phyloP scores from a whole-genome alignment of 2,329 filamentous ascomycete genomes.

The Phaeosphaeriaceae sp. region DNA sequence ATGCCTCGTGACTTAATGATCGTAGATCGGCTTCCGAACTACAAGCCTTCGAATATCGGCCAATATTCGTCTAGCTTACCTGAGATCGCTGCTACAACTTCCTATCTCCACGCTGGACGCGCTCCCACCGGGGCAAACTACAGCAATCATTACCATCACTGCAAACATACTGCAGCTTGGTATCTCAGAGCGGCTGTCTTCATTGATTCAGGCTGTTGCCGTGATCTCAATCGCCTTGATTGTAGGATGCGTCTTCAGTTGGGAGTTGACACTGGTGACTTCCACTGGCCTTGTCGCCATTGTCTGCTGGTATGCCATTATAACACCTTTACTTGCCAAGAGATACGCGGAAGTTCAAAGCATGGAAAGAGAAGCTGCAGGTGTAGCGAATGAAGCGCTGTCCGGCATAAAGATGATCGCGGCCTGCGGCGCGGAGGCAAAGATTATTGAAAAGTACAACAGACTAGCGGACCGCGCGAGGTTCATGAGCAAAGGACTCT shows the following conservation, averaged over 20 bases:
- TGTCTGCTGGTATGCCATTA: conserved; percentile 25
- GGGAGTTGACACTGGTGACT: conserved; percentile 36
- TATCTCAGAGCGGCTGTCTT: conserved; percentile 36
- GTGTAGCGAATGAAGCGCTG: conserved; percentile 23
- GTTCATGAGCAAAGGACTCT: conserved; percentile 18
- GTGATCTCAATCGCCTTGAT: conserved; percentile 29
- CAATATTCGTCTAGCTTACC: conserved; percentile 31
- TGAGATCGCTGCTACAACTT: conserved; percentile 29
- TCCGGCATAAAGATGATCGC: conserved; percentile 31
- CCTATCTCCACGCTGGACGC: conserved; percentile 34
- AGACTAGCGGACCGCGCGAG: conserved; percentile 12
- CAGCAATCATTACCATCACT: conserved; percentile 36
- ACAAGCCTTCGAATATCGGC: conserved; percentile 35
- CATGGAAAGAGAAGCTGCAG: conserved; percentile 27
- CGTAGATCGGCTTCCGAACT: conserved; percentile 34
- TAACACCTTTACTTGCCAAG: conserved; percentile 24
- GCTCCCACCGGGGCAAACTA: conserved; percentile 35
- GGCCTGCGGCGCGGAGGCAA: conserved; percentile 30
- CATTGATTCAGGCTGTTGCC: conserved; percentile 32
- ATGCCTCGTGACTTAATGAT: background rate
- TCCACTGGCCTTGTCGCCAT: conserved; percentile 29
- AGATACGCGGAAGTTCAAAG: conserved; percentile 21
- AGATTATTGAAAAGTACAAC: conserved; percentile 21
- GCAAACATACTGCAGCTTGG: conserved; percentile 36
- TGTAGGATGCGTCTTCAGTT: conserved; percentile 35